Evolutionary conservation across 169 alveolate genomes (phyloP), one percentile per base, ranked within the genome.

Genomic region (Cryptosporidium canis): DNA sequence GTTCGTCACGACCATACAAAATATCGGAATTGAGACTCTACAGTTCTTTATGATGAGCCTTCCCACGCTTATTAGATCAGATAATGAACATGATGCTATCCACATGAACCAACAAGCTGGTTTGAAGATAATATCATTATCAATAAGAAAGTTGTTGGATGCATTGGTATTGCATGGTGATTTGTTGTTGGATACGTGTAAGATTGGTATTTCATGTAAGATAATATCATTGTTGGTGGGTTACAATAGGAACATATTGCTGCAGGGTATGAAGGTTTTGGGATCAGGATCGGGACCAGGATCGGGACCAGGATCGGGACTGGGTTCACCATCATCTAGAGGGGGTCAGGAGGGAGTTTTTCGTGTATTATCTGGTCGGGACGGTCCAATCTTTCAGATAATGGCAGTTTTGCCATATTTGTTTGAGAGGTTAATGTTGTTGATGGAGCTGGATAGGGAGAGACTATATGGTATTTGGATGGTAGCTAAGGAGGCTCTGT

Each of bases 131-230:
- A 27, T 77, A 21, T 44, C 72, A 9, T 11, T 35, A 2, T 21
- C 61, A 43, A 77, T 58, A 9, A 77, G 18, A 44, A 48, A 24
- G 21, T 16, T 77, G 7, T 35, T 63, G 31, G 87, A 58, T 24
- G 29, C 87, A 24, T 43, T 77, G 27, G 27, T 77, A 3, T 27
- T 27, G 24, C 72, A 55, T 18, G 27, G 9, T 1, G 72, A 58
- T 27, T n/a, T 77, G 29, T 77, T 39, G 33, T 9, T 29, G 21
- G 87, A 77, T 45, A 58, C 87, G 7, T 37, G 41, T 44, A 77
- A 77, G 29, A 77, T 77, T 16, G 87, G 87, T 14, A 33, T 77
- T 2, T 55, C 87, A 3, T 53, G 77, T 63, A 77, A 77, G 18
- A 44, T 11, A 16, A 77, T 77, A 24, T 55, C 87, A 27, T 43